Evolutionary conservation across 139 green algal species (phyloP).

Genomic region (Bryopsis sp.): DNA sequence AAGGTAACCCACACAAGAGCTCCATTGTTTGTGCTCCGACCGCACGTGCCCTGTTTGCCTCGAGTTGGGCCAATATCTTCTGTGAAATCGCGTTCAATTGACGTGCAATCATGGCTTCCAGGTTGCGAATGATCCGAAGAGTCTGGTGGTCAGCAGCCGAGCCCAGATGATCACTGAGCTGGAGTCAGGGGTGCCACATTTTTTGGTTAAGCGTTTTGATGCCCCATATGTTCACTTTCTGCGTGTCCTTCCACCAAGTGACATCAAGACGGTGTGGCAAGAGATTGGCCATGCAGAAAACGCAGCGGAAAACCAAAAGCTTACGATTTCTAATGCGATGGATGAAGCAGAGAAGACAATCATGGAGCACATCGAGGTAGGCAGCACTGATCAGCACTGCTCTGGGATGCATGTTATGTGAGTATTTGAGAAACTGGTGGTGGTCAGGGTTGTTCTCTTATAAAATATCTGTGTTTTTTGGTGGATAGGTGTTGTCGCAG

Average conservation of each 20-base stretch:
- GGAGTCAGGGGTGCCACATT: background rate
- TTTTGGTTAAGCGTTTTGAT: background rate
- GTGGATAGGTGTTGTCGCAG: too few species aligned
- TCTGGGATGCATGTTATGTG: too few species aligned
- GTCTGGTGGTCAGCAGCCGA: background rate
- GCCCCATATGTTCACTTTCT: constrained; percentile 12
- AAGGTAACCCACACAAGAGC: too few species aligned
- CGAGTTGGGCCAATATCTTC: background rate
- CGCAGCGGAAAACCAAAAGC: background rate
- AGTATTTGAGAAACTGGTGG: too few species aligned
- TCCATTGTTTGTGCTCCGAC: too few species aligned
- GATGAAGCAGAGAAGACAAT: constrained; percentile 4
- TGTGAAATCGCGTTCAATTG: background rate
- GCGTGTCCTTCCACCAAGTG: background rate
- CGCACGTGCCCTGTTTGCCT: background rate
- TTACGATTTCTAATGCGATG: background rate
- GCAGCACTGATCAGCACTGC: too few species aligned
- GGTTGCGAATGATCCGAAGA: background rate
- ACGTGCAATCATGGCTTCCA: background rate
- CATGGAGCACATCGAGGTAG: constrained; percentile 1
- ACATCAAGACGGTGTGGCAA: constrained; percentile 2
- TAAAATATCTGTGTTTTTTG: too few species aligned
- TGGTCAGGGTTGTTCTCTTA: too few species aligned
- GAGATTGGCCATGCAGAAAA: background rate
- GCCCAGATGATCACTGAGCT: constrained; percentile 5